Conservation (phyloP, 768 basidiomycete species). For the Mycena leptocephala region DNA sequence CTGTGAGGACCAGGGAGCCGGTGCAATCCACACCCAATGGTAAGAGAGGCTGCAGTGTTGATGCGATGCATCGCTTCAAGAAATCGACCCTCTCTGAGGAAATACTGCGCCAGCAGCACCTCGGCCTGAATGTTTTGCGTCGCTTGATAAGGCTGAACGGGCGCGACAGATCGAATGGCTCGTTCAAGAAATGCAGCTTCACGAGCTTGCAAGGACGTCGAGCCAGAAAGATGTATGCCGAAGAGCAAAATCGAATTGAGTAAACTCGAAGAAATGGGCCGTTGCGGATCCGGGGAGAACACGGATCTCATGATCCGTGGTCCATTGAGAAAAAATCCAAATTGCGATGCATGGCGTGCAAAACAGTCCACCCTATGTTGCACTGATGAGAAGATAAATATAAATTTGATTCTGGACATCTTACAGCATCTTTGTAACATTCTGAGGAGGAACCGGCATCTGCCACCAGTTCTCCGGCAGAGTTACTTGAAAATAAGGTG, state of each 20-base stretch:
- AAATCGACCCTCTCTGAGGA: conserved; percentile 34
- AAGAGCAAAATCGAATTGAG: conserved; percentile 50
- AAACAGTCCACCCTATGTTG: conserved; percentile 56
- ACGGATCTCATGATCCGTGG: conserved; percentile 52
- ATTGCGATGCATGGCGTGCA: conserved; percentile 55
- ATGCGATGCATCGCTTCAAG: conserved; percentile 40
- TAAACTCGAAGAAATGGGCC: conserved; percentile 41
- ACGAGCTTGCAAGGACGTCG: conserved; percentile 38
- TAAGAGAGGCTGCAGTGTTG: conserved; percentile 35
- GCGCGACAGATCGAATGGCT: conserved; percentile 39
- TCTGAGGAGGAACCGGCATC: conserved; percentile 21
- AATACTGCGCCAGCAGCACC: conserved; percentile 54
- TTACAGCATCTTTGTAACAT: conserved; percentile 33
- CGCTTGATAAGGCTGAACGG: conserved; percentile 49
- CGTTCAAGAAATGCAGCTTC: conserved; percentile 53
- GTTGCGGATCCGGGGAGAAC: conserved; percentile 38
- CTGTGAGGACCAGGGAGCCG: conserved; percentile 5
- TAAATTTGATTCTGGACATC: neutral
- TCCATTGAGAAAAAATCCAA: conserved; percentile 65
- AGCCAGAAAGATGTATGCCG: conserved; percentile 46
- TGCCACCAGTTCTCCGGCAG: conserved; percentile 35
- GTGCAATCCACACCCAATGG: conserved; percentile 38
- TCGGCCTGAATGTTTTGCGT: conserved; percentile 58
- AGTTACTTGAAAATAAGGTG: neutral
- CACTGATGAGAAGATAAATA: neutral